These are phyloP conservation scores for Cadophora luteo-olivacea DNA, from an alignment of 2,329 filamentous ascomycete genomes.

Conservation along the genomic window DNA sequence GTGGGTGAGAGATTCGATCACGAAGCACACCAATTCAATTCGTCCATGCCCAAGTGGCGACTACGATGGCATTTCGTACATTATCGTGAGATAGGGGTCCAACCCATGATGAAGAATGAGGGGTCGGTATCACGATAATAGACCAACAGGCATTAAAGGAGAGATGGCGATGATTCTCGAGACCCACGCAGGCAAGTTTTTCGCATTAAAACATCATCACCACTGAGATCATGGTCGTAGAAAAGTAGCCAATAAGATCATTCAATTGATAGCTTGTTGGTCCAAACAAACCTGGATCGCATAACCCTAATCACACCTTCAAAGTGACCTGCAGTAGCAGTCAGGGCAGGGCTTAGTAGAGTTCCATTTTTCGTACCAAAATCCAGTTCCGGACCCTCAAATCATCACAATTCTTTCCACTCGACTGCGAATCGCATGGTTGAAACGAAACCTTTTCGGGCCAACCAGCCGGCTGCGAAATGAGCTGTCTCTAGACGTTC, in stretches of 20 bases:
- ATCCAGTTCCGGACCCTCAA: conserved; percentile 4
- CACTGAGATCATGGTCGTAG: conserved; percentile 12
- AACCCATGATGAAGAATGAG: not conserved
- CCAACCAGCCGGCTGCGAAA: not conserved
- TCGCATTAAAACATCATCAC: conserved; percentile 16
- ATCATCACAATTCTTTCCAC: not conserved
- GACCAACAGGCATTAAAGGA: not conserved
- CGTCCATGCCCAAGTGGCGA: not conserved
- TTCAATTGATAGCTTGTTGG: not conserved
- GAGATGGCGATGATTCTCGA: not conserved
- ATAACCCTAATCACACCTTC: conserved; percentile 11
- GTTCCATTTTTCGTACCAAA: not conserved
- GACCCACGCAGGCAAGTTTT: not conserved
- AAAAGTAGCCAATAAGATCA: not conserved
- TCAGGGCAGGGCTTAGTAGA: conserved; percentile 4
- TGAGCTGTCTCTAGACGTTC: not conserved
- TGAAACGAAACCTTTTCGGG: conserved; percentile 12
- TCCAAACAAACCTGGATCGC: conserved; percentile 8
- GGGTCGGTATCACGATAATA: conserved; percentile 16
- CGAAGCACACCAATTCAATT: not conserved
- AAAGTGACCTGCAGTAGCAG: conserved; percentile 11
- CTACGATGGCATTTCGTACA: conserved; percentile 8
- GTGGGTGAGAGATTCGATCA: not conserved
- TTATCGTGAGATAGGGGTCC: conserved; percentile 14
- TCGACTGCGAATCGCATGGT: not conserved